A percentile compares a stretch with the other conserved stretches of the same genome.
Conservation (phyloP, 208 protist genomes). For the Acanthamoeba culbertsoni region DNA sequence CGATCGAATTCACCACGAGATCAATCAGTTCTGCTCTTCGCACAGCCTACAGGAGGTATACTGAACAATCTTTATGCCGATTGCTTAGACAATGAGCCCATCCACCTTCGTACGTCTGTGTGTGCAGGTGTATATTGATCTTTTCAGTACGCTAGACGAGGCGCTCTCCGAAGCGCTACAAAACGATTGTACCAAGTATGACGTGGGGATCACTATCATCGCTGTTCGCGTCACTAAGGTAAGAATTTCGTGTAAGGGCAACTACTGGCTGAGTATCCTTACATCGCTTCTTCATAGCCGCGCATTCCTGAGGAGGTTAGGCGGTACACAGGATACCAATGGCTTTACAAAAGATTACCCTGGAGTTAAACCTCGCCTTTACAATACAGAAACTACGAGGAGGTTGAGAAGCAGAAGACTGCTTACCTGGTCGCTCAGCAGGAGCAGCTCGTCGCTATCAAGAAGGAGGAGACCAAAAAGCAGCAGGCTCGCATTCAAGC, state of each 20-base stretch:
- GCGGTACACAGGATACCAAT: too few species aligned
- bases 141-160: slow-evolving; percentile 49
- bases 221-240: slow-evolving; percentile 46
- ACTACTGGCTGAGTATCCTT: neutral
- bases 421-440: neutral
- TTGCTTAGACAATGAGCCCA: neutral
- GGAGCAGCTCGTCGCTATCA: neutral
- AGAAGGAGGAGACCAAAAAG: slow-evolving; percentile 51
- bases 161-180: neutral
- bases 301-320: neutral
- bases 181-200: neutral
- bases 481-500: slow-evolving; percentile 26
- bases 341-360: too few species aligned
- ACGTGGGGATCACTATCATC: slow-evolving; percentile 36
- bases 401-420: slow-evolving; percentile 50
- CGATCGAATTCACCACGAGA: slow-evolving; percentile 49
- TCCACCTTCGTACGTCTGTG: neutral
- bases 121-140: slow-evolving; percentile 53
- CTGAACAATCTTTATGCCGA: neutral
- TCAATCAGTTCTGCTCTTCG: slow-evolving; percentile 59
- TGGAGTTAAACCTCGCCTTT: too few species aligned
- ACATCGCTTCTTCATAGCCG: neutral
- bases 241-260: neutral
- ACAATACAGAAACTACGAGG: slow-evolving; percentile 46
- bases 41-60: slow-evolving; percentile 45